Base-by-base conservation (phyloP, 1,284 basidiomycete genomes). In the Austropuccinia psidii region DNA sequence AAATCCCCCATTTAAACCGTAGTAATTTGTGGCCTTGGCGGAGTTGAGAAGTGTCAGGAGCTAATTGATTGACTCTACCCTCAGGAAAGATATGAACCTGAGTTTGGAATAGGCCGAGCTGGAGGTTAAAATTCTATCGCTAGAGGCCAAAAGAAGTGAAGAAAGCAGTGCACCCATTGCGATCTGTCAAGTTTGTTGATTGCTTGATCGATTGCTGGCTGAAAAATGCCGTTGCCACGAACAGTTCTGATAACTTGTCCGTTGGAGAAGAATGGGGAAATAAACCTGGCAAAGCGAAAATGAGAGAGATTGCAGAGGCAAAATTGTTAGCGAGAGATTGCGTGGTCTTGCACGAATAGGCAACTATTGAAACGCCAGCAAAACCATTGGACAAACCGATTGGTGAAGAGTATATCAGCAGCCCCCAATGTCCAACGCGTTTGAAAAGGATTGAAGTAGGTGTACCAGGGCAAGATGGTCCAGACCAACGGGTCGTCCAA, bases 1-100 rank as follows among this genome's bases (percentile, higher is more conserved):
- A 92, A 88, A 97, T 84, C 73, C 95, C 96, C 96, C 95, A 98
- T 83, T 96, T 96, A 82, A 98, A 98, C 55, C 91, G 84, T 6
- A 88, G 84, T 75, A 98, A 80, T 50, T 84, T 82, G 9, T 89
- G 87, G 9, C 84, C 82, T 6, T 11, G 50, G 11, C 11, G 50
- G 11, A 31, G 19, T 24, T 6, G 11, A 64, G 17, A 8, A 27
- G 84, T 24, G 17, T 1, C 11, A 1, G 64, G 39, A n/a, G 11
- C 15, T 17, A 29, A 11, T 79, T 93, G 93, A 79, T 92, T 90
- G 55, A 98, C 87, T 77, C 89, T 90, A 27, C 95, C 94, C 81
- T 98, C 96, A 0, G 92, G 88, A 77, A 94, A 98, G 50, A 98
- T 84, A 79, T 98, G 95, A 13, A 97, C 84, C 93, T 94, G 76